A percentile compares a stretch with the other conserved stretches of the same genome.
Evolutionary conservation across 2,329 filamentous ascomycete species (phyloP).

Genomic region (Emergomyces pasteurianus): DNA sequence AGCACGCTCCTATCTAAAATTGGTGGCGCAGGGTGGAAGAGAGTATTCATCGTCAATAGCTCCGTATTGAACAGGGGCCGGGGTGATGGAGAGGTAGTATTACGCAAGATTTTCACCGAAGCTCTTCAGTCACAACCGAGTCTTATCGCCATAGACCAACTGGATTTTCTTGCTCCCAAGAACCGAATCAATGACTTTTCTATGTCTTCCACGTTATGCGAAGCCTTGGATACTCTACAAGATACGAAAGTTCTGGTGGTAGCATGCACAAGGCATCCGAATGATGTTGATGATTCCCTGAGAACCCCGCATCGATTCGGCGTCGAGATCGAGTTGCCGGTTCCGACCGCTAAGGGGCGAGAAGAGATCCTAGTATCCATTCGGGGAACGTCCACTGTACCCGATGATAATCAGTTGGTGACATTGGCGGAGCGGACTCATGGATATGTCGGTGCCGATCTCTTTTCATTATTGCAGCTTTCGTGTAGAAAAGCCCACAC

Average conservation of each 20-base stretch:
- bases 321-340: slow-evolving; percentile 58
- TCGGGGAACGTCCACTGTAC: slow-evolving; percentile 35
- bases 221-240: slow-evolving; percentile 25
- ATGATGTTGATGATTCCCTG: slow-evolving; percentile 59
- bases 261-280: slow-evolving; percentile 60
- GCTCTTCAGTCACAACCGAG: slow-evolving; percentile 60
- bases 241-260: slow-evolving; percentile 56
- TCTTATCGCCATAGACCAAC: slow-evolving; percentile 65
- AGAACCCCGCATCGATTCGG: slow-evolving; percentile 54
- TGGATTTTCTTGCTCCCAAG: slow-evolving; percentile 58
- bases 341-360: slow-evolving; percentile 60
- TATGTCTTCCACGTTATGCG: slow-evolving; percentile 30
- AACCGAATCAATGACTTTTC: slow-evolving; percentile 35
- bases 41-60: slow-evolving; percentile 42
- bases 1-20: slow-evolving; percentile 59
- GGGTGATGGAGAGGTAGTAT: slow-evolving; percentile 38
- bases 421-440: slow-evolving; percentile 65
- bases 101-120: slow-evolving; percentile 58
- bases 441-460: slow-evolving; percentile 71
- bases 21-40: slow-evolving; percentile 56
- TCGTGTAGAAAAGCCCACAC: slow-evolving; percentile 35
- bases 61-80: slow-evolving; percentile 24
- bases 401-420: slow-evolving; percentile 42
- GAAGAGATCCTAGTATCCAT: slow-evolving; percentile 61
- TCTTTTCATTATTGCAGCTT: slow-evolving; percentile 51